Evolutionary conservation across 176 grass and related monocot species (phyloP).

Genomic region (Rhynchospora tenuis): DNA sequence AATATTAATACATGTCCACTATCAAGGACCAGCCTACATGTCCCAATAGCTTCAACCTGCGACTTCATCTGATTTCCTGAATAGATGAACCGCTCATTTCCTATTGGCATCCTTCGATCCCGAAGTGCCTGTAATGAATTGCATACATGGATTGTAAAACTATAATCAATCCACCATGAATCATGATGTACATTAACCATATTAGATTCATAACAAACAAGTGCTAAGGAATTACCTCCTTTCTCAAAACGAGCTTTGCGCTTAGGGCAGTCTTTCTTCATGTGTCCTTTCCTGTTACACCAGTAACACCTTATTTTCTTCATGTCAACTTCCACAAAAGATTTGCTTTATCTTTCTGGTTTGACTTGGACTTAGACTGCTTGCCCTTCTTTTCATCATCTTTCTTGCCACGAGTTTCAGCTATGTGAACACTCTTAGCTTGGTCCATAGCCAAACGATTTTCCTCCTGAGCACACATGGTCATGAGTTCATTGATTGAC

Average conservation of each 20-base stretch:
- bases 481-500: neutral
- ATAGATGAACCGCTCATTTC: too few relatives aligned
- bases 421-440: neutral
- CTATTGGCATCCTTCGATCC: too few relatives aligned
- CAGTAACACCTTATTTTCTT: neutral
- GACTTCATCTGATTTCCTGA: too few relatives aligned
- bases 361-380: neutral
- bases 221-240: neutral
- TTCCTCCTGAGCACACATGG: neutral
- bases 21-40: too few relatives aligned
- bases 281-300: neutral
- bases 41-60: too few relatives aligned
- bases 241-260: neutral
- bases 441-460: neutral
- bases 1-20: too few relatives aligned
- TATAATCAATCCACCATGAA: too few relatives aligned
- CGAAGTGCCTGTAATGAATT: too few relatives aligned
- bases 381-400: neutral
- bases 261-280: neutral
- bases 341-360: neutral
- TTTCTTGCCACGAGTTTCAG: neutral
- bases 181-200: too few relatives aligned
- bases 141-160: too few relatives aligned
- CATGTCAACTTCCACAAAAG: neutral
- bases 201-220: neutral